A percentile compares a stretch with the other conserved stretches of the same genome.
Conservation (phyloP, 2,329 filamentous ascomycete species). For the Madurella fahalii region DNA sequence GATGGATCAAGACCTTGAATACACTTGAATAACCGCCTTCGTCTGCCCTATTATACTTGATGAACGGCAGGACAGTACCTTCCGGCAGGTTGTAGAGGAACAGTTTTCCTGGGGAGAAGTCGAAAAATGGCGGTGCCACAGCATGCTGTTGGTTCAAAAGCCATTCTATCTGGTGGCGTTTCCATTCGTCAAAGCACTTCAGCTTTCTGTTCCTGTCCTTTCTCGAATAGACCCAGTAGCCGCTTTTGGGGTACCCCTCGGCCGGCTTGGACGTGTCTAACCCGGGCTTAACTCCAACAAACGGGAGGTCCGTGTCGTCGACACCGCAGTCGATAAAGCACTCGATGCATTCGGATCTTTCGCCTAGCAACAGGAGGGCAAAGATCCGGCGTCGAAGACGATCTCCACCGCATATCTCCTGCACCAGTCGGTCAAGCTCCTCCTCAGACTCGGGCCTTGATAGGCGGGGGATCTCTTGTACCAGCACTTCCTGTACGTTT, state of each 20-base stretch:
- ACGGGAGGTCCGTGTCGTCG: background rate
- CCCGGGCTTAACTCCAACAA: background rate
- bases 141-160: background rate
- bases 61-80: background rate
- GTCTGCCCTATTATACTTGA: background rate
- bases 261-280: too few species aligned
- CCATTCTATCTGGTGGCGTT: background rate
- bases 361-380: background rate
- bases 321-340: background rate
- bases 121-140: background rate
- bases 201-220: too few species aligned
- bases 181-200: conserved; percentile 2
- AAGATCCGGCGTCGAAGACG: background rate
- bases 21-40: background rate
- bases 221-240: background rate
- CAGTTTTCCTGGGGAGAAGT: background rate
- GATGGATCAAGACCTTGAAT: background rate
- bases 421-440: background rate
- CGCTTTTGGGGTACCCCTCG: background rate
- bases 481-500: background rate
- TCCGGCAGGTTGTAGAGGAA: background rate
- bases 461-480: background rate
- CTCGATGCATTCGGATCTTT: background rate
- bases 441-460: too few species aligned
- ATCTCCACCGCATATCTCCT: background rate